Base-by-base conservation (phyloP, 176 grass and related monocot species). In the Carex littledalei region DNA sequence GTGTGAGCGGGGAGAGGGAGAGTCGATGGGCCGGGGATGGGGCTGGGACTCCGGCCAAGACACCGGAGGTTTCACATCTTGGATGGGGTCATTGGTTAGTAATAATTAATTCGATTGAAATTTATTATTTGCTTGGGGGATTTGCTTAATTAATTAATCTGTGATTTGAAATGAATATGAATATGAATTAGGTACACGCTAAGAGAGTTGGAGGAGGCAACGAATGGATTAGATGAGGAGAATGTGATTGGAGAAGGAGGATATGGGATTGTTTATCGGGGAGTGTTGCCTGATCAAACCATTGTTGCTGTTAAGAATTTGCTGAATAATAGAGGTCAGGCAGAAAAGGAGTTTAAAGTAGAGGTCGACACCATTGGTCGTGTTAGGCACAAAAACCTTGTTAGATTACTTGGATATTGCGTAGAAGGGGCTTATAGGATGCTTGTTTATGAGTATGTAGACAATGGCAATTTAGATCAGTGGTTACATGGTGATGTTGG, bases 331-430 rank as follows among this genome's bases (percentile, higher is more conserved):
- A 89, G 93, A 88, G 95, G 95, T 12, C 95, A 95, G 68, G 95
- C 93, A 4, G 89, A 95, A 88, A 98, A 90, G 85, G 95, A 98
- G 88, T 95, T 98, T 85, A 79, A 78, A 63, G 79, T 91, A 39
- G 95, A 98, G 83, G 95, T 95, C 0, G 93, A 91, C 52, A 89
- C 84, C 5, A 98, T 95, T 77, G 93, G 95, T 34, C 93, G 95
- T 2, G 93, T 98, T 62, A 67, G 95, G 88, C 95, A 98, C 89
- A 98, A 98, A 89, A 98, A 98, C 39, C 88, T 98, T 32, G 93
- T 95, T 59, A 91, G 95, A 71, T 82, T 98, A 82, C 91, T 98
- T n/a, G 95, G 95, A 54, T 98, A 95, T 79, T 98, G 95, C 24
- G 83, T 89, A 37, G 95, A 95, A 89, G 95, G 93, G 64, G 77